Percentiles rank a stretch among this genome's conserved stretches.
These are phyloP conservation scores for Globisporangium emineosum DNA, from an alignment of 352 stramenopile genomes.

Conservation along the genomic window DNA sequence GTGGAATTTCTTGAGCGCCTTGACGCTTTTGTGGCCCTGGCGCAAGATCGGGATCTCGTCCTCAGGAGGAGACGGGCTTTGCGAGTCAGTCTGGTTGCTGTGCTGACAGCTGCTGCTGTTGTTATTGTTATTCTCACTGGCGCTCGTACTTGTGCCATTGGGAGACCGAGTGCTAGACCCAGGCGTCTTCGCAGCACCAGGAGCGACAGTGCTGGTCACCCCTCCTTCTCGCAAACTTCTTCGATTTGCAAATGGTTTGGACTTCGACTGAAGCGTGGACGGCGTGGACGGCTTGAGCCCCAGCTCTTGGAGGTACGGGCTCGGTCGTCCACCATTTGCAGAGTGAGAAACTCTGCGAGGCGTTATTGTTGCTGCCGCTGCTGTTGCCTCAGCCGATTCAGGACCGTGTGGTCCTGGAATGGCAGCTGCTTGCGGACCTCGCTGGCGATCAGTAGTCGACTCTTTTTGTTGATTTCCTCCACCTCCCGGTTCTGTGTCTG, in stretches of 20 bases:
- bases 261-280: slow-evolving; percentile 3
- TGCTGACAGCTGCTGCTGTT: slow-evolving; percentile 1
- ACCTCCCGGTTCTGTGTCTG: neutral
- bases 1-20: slow-evolving; percentile 61
- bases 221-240: slow-evolving; percentile 74
- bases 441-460: neutral
- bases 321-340: slow-evolving; percentile 6
- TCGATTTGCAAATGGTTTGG: slow-evolving; percentile 8
- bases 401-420: neutral
- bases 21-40: slow-evolving; percentile 63
- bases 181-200: neutral
- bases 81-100: slow-evolving; percentile 19
- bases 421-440: neutral
- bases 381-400: neutral
- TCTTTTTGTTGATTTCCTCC: slow-evolving; percentile 6
- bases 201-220: neutral
- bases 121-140: neutral
- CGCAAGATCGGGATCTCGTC: slow-evolving; percentile 41
- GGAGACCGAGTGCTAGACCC: neutral
- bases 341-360: slow-evolving; percentile 12
- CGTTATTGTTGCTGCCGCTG: neutral
- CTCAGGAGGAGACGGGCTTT: neutral
- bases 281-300: slow-evolving; percentile 13
- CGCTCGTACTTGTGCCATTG: slow-evolving; percentile 1
- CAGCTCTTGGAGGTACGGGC: slow-evolving; percentile 16